phyloP scores from a whole-genome alignment of 108 stramenopile genomes.

The Cyclotella sp. region DNA sequence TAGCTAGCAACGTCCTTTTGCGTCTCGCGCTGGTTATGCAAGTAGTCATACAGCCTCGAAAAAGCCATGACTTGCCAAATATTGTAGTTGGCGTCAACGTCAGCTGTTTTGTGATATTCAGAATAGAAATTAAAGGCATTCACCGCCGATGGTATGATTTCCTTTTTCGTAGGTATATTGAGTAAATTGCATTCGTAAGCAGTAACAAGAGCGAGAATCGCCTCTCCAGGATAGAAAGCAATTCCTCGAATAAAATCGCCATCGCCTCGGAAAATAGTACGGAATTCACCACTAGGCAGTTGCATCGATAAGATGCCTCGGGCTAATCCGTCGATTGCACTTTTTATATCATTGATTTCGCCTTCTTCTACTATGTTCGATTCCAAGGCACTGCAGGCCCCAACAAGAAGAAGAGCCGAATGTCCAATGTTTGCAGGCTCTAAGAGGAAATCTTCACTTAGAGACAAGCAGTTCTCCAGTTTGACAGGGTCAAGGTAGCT shows the following conservation, averaged over 20 bases:
- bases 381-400: conserved; percentile 12
- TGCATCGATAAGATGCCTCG: conserved; percentile 54
- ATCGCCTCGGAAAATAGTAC: conserved; percentile 17
- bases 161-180: neutral
- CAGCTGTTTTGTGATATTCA: conserved; percentile 34
- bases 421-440: conserved; percentile 60
- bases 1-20: conserved; percentile 16
- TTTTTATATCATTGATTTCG: neutral
- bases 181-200: conserved; percentile 26
- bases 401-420: conserved; percentile 50
- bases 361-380: conserved; percentile 3
- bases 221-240: conserved; percentile 62
- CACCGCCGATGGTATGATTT: conserved; percentile 38
- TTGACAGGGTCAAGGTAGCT: neutral
- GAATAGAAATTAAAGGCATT: conserved; percentile 54
- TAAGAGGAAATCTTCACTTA: conserved; percentile 18
- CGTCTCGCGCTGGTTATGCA: neutral
- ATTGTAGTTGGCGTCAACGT: conserved; percentile 54
- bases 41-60: conserved; percentile 24
- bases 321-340: conserved; percentile 32
- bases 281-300: conserved; percentile 49
- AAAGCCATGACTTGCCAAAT: conserved; percentile 64
- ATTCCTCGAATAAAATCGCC: conserved; percentile 40
- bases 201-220: conserved; percentile 53
- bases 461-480: neutral